Base-by-base conservation (phyloP, 2,329 filamentous ascomycete genomes). In the Colletotrichum caudatum region DNA sequence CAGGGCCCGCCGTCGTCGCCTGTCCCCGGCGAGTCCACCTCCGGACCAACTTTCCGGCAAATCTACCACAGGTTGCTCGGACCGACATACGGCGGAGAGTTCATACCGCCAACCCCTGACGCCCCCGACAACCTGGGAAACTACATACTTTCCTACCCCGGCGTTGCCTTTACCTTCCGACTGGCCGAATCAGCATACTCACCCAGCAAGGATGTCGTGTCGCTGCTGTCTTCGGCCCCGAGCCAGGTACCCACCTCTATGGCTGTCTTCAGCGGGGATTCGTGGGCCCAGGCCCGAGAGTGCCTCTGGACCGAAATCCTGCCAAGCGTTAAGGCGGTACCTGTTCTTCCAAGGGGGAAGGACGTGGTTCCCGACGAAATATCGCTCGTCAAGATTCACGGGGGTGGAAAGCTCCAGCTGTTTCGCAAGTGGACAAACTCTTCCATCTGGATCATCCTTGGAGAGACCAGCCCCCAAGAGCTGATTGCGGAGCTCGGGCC, bases 51-150 rank as follows among this genome's bases (percentile, higher is more conserved):
- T 20, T 97, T 97, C 80, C 89, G 92, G 71, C 94, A 97, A 80
- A 92, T 99, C 75, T 99, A 98, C 80, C 94, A 97, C 77, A 91
- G 93, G 64, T 86, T 98, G n/a, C 91, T 99, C 74, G 96, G 96
- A 0, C 95, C 95, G 23, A 97, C 95, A 0, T 98, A 97, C 79
- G 93, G 93, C 1, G 96, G 96, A 74, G 96, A 99, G 84, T 99
- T 95, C 78, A 87, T 97, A 48, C 88, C 92, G 11, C 90, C 93
- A 0, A 80, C 82, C 8, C 78, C 84, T 1, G 85, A 84, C 3
- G 82, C 85, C 46, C 83, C 85, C 53, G 85, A 86, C 14, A 84
- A 85, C 20, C 83, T 86, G 70, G 95, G 95, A 20, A 92, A 90
- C 29, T 99, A 98, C 78, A 91, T 97, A 44, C 85, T 99, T 44